Base-by-base conservation (phyloP, 2,329 filamentous ascomycete species). In the Tolypocladium album region DNA sequence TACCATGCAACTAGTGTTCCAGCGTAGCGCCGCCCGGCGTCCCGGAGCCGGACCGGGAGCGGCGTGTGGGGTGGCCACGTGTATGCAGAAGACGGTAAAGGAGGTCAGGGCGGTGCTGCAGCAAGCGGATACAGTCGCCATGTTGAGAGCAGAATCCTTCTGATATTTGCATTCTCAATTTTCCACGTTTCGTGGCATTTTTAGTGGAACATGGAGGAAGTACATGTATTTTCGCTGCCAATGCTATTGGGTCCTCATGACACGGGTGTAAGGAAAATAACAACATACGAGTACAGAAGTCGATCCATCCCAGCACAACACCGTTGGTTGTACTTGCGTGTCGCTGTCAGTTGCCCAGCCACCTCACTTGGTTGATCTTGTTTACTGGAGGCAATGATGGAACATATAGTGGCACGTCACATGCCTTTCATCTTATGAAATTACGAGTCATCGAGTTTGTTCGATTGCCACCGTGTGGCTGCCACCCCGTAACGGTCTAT, bases 1-100 rank as follows among this genome's bases (percentile, higher is more conserved):
- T 67, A 71, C 20, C 64, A 71, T 38, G 63, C n/a, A n/a, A n/a
- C n/a, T 61, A 11, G 70, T 70, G 0, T 70, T 73, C 27, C 60
- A 67, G 13, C 47, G 67, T 17, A 69, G 70, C 0, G 66, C 81
- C n/a, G 71, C 72, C 9, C 67, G 90, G 3, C 90, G 90, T 67
- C 84, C 84, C 1, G 86, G 86, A 0, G 74, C 75, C 0, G 87
- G 87, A 1, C 84, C 84, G 0, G 82, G 82, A 0, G 85, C 64
- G 79, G 89, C 53, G 77, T 81, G 36, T 11, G 55, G n/a, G 55
- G 55, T 38, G 7, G 34, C 34, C 34, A 36, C 6, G 7, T 36
- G 34, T 36, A 6, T 36, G 34, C 34, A 6, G 34, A 11, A 36
- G 4, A 31, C 27, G 3, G 27, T 5, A 3, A 31, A 31, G 27